Evolutionary conservation across 2,329 filamentous ascomycete genomes (phyloP).

Genomic region (Escovopsis sp.): DNA sequence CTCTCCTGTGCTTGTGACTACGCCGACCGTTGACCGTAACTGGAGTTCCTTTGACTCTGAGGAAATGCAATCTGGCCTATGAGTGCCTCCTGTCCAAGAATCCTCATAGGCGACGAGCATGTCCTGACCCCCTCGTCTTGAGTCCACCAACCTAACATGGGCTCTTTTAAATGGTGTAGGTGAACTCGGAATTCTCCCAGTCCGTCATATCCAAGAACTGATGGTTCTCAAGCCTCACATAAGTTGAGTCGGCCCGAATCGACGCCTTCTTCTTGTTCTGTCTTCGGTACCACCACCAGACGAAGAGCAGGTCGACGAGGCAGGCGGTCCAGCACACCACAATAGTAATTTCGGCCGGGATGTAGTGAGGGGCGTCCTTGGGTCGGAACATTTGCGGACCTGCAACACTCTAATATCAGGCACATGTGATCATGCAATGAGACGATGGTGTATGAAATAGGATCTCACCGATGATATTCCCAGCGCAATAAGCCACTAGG

Average conservation of each 20-base stretch:
- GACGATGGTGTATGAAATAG: conserved; percentile 9
- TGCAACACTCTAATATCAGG: conserved; percentile 9
- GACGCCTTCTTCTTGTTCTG: conserved; percentile 46
- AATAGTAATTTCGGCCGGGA: conserved; percentile 49
- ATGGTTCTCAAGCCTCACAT: conserved; percentile 49
- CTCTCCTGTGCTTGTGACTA: too few relatives aligned
- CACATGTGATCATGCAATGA: background rate
- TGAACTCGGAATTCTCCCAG: conserved; percentile 48
- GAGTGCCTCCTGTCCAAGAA: too few relatives aligned
- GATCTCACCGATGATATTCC: conserved; percentile 37
- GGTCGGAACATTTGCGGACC: conserved; percentile 43
- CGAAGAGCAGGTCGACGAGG: conserved; percentile 41
- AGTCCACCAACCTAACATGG: too few relatives aligned
- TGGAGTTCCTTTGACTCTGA: too few relatives aligned
- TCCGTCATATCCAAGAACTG: conserved; percentile 56
- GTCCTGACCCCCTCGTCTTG: too few relatives aligned
- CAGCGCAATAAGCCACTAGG: conserved; percentile 35
- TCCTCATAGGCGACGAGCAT: too few relatives aligned
- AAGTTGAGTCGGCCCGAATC: conserved; percentile 36
- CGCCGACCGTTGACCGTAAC: too few relatives aligned
- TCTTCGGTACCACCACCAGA: conserved; percentile 44
- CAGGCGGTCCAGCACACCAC: conserved; percentile 42
- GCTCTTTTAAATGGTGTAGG: conserved; percentile 35
- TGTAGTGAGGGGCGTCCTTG: conserved; percentile 42
- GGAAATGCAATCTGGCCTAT: too few relatives aligned